These are phyloP conservation scores for Epicoccum nigrum DNA, from an alignment of 2,329 filamentous ascomycete species.

Conservation along the genomic window DNA sequence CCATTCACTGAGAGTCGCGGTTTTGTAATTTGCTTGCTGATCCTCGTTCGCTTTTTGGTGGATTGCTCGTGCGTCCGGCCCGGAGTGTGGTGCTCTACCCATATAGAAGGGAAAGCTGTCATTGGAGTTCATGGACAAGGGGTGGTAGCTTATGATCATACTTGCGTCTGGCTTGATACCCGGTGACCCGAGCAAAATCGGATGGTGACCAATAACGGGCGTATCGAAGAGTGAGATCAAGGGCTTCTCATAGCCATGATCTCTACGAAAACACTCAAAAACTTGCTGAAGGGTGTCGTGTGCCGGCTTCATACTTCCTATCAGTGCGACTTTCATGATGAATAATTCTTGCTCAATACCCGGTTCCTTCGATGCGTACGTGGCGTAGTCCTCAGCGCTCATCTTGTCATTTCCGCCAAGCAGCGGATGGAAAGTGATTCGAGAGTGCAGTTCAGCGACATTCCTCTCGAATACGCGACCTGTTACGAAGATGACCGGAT, in stretches of 20 bases:
- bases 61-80: neutral
- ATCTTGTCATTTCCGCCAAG: neutral
- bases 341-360: neutral
- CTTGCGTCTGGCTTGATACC: neutral
- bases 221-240: neutral
- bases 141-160: neutral
- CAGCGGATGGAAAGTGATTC: neutral
- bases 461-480: neutral
- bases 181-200: neutral
- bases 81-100: neutral
- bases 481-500: neutral
- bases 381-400: neutral
- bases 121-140: neutral
- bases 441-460: neutral
- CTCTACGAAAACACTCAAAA: neutral
- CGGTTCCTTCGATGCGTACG: neutral
- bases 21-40: neutral
- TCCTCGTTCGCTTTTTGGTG: neutral
- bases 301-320: neutral
- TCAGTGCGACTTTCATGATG: neutral
- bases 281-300: neutral
- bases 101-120: neutral
- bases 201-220: neutral
- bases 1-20: neutral
- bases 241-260: neutral